A percentile compares a stretch with the other conserved stretches of the same genome.
Conservation (phyloP, 345 rosid species). For the Lagerstroemia speciosa region DNA sequence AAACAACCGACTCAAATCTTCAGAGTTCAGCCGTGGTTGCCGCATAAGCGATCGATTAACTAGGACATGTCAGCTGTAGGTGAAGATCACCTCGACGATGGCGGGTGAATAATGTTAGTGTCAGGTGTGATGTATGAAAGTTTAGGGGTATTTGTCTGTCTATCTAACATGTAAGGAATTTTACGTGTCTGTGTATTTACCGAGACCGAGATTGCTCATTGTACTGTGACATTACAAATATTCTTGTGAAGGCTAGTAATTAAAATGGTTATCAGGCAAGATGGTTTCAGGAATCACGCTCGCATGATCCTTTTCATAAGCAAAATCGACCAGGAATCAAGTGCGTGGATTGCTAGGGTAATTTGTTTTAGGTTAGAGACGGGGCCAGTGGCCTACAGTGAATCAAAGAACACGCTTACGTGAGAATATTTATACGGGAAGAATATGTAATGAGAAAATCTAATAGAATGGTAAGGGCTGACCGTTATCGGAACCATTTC, state of each 20-base stretch:
- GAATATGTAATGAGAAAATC: too few species aligned
- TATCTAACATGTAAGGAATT: not conserved
- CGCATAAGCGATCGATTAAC: not conserved
- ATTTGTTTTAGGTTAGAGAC: too few species aligned
- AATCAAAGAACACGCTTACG: too few species aligned
- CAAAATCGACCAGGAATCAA: too few species aligned
- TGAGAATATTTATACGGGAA: too few species aligned
- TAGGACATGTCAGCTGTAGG: constrained; percentile 3
- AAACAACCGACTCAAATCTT: not conserved
- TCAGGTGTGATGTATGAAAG: constrained; percentile 1
- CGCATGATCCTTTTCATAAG: not conserved
- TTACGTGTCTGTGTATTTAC: not conserved
- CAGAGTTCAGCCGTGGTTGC: not conserved
- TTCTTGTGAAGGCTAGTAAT: constrained; percentile 3
- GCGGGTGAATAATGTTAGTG: not conserved
- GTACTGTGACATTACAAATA: not conserved
- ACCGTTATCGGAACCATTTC: too few species aligned
- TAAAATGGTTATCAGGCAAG: not conserved
- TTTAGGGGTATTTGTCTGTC: not conserved
- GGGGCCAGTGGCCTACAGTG: too few species aligned
- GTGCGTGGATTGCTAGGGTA: too few species aligned
- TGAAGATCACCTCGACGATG: not conserved
- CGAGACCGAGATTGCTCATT: not conserved
- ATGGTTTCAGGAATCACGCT: not conserved
- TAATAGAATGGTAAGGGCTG: too few species aligned